Base-by-base conservation (phyloP, 2,329 filamentous ascomycete genomes). In the Hymenoscyphus infarciens region DNA sequence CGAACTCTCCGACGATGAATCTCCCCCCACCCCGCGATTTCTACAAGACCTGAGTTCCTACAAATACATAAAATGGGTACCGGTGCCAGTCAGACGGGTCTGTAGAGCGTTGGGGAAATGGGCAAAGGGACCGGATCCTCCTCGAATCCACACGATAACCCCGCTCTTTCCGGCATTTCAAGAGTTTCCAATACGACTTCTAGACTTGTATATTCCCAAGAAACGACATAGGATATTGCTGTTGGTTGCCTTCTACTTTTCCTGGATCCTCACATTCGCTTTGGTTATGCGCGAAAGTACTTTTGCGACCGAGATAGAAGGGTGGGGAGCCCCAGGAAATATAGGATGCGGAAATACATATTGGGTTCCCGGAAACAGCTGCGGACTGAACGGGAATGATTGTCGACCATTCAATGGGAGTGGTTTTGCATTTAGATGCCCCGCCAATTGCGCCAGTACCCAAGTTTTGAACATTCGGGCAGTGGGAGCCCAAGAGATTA, bases 401-500 rank as follows among this genome's bases (percentile, higher is more conserved):
- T 95, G 91, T 71, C 84, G 90, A 8, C 91, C 91, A 0, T 95
- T 95, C 71, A 83, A 82, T 63, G 87, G 86, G 66, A 83, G 79
- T 61, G 85, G 85, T 0, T 87, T 92, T 69, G 81, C 89, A 0
- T 95, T 95, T 72, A 82, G 87, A 61, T 95, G 91, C 70, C 86
- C 89, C 1, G 89, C 87, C 16, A 87, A 86, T 69, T 95, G 91
- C 74, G 82, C 82, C 54, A 83, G 82, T 70, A 83, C 84, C 62
- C 80, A 83, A 67, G 79, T 90, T 1, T 77, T 90, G 42, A 90
- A 92, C 68, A 88, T 89, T 19, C 83, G 90, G 68, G 89, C 90
- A 7, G 89, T 95, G 4, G 91, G 91, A 38, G 83, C 86, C 66
- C 81, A 87, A 68, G 84, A 88, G 67, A 77, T 90, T 58, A 78